Conservation (phyloP, 2,329 filamentous ascomycete genomes). For the Diplodia intermedia region DNA sequence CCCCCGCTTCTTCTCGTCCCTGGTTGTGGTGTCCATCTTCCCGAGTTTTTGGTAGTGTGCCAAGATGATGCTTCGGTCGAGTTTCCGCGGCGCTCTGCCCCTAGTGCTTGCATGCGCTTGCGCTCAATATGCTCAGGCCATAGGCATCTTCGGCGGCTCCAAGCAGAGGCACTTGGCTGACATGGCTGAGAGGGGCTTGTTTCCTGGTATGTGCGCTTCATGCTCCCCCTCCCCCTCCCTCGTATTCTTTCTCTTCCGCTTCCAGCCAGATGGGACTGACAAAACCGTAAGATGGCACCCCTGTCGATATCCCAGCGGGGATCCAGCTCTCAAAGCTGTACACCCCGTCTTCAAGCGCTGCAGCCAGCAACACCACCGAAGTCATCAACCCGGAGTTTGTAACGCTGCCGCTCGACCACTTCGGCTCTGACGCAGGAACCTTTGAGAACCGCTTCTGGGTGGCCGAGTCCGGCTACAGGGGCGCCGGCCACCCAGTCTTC, state of each 20-base stretch:
- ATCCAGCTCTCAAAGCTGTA: constrained; percentile 17
- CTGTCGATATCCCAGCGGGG: background rate
- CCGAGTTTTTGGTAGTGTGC: background rate
- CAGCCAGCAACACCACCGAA: constrained; percentile 16
- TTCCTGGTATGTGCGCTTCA: constrained; percentile 2
- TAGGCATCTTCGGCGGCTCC: constrained; percentile 12
- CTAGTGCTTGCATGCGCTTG: constrained; percentile 18
- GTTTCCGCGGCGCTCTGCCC: constrained; percentile 13
- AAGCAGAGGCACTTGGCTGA: constrained; percentile 17
- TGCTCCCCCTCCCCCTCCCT: background rate
- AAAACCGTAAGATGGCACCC: background rate
- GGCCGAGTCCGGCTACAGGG: constrained; percentile 42
- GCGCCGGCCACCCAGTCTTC: constrained; percentile 47
- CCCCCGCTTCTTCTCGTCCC: background rate
- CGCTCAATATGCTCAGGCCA: constrained; percentile 13
- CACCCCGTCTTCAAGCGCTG: background rate
- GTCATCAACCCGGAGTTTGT: constrained; percentile 42
- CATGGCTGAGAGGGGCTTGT: constrained; percentile 20
- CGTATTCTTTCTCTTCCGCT: background rate
- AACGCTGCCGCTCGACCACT: constrained; percentile 47
- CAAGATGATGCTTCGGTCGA: constrained; percentile 17
- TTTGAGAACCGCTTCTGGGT: constrained; percentile 51
- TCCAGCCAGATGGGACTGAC: background rate
- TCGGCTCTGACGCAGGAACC: constrained; percentile 41
- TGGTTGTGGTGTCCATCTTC: background rate